Base-by-base conservation (phyloP, 2,329 filamentous ascomycete species). In the Chrysoporthe austroafricana region DNA sequence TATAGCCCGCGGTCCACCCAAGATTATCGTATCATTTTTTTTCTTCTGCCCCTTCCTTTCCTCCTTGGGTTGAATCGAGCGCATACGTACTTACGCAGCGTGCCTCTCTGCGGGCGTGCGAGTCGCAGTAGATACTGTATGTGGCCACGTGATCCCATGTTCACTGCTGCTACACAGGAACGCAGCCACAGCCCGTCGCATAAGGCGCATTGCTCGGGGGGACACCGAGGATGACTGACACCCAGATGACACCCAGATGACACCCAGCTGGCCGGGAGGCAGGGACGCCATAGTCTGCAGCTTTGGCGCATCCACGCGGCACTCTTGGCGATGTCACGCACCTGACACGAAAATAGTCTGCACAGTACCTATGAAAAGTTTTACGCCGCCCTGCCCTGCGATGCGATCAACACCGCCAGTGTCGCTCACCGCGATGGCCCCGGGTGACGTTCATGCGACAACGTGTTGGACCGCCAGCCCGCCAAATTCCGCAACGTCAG, bases 381-480 rank as follows among this genome's bases (percentile, higher is more conserved):
- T 46, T 52, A 21, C n/a, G 4, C 46, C n/a, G n/a, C 44, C 44
- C 14, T 50, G n/a, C 48, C n/a, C 48, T 5, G n/a, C 13, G 46
- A 9, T 48, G 46, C 46, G n/a, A 21, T 36, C 32, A 56, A 56
- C 26, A 56, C 21, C 4, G n/a, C 18, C 52, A 11, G 36, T 36
- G 32, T 57, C 54, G 26, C 32, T 36, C 52, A 56, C 52, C 32
- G 52, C 4, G 52, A 56, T 36, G 4, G 7, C 4, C n/a, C 50
- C 26, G n/a, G 48, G 48, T 52, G 48, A 32, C 50, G 21, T 32
- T 34, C 7, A n/a, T 46, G 43, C 21, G 59, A 26, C 58, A 21
- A 61, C 59, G 59, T 61, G 59, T 43, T 61, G 18, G 26, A 48
- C 21, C 18, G 21, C 7, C 42, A 42, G 46, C 54, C 26, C 26